Evolutionary conservation across 352 stramenopile genomes (phyloP).

Genomic region (Phytophthora sp.): DNA sequence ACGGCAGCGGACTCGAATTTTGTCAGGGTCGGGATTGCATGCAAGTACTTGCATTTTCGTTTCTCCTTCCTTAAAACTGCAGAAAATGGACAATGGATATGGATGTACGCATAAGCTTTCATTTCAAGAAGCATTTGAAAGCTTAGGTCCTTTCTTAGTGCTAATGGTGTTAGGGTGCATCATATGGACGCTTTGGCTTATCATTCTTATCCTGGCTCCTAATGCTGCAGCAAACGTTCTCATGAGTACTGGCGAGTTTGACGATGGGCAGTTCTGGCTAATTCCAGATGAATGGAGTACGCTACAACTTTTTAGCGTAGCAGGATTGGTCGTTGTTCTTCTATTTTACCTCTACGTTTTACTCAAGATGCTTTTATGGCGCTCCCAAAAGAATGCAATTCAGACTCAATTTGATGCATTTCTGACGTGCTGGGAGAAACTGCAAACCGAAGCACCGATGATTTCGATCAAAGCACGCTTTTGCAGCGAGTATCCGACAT

Average conservation of each 20-base stretch:
- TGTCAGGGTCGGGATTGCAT: no score
- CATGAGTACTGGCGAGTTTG: background rate
- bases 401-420: constrained; percentile 1
- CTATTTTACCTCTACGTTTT: constrained; percentile 17
- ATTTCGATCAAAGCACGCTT: background rate
- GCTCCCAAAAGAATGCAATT: constrained; percentile 10
- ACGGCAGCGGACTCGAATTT: no score
- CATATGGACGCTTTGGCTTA: background rate
- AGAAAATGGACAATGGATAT: no score
- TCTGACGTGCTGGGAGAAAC: background rate
- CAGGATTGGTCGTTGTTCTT: constrained; percentile 4
- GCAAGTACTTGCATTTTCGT: no score
- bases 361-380: constrained; percentile 20
- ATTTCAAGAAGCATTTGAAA: background rate
- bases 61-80: no score
- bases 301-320: constrained; percentile 15
- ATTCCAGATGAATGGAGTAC: constrained; percentile 15
- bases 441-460: background rate
- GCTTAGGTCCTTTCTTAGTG: background rate
- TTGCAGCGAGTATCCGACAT: background rate
- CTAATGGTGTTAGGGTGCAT: background rate
- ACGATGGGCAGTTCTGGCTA: background rate
- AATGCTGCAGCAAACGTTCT: background rate
- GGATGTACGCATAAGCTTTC: no score
- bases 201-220: background rate